Conservation (phyloP, 2,329 filamentous ascomycete genomes). For the Neurospora crassa region DNA sequence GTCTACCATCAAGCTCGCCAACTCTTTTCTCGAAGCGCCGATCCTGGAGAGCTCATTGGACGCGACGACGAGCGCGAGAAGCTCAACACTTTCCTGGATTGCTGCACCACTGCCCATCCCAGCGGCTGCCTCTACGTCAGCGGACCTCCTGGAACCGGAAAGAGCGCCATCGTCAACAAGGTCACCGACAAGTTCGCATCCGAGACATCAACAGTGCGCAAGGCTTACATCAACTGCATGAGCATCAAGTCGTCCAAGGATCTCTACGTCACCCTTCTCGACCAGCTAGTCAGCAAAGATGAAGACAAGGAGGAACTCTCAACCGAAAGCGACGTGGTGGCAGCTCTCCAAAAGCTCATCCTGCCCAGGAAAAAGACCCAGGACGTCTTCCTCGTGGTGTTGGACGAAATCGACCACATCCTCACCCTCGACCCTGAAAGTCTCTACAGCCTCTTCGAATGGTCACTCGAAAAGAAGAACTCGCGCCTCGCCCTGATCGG, state of each 20-base stretch:
- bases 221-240: slow-evolving; percentile 91
- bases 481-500: slow-evolving; percentile 79
- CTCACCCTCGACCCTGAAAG: slow-evolving; percentile 81
- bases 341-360: slow-evolving; percentile 62
- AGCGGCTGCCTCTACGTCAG: slow-evolving; percentile 90
- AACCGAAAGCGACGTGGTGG: slow-evolving; percentile 56
- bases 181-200: slow-evolving; percentile 54
- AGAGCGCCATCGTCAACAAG: slow-evolving; percentile 86
- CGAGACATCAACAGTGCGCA: slow-evolving; percentile 41
- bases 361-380: slow-evolving; percentile 47
- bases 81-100: slow-evolving; percentile 58
- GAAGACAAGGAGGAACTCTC: slow-evolving; percentile 50
- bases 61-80: slow-evolving; percentile 60
- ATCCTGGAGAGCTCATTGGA: slow-evolving; percentile 66
- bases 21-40: slow-evolving; percentile 71
- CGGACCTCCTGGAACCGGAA: slow-evolving; percentile 90
- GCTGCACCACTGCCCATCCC: slow-evolving; percentile 47
- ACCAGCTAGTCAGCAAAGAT: slow-evolving; percentile 56
- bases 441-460: slow-evolving; percentile 91
- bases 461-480: slow-evolving; percentile 66
- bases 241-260: slow-evolving; percentile 84
- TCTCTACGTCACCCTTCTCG: slow-evolving; percentile 69
- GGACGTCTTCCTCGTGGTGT: slow-evolving; percentile 66
- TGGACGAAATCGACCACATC: slow-evolving; percentile 94
- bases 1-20: slow-evolving; percentile 84